These are phyloP conservation scores for Quercus lobata DNA, from an alignment of 331 rosid species.

Conservation along the genomic window DNA sequence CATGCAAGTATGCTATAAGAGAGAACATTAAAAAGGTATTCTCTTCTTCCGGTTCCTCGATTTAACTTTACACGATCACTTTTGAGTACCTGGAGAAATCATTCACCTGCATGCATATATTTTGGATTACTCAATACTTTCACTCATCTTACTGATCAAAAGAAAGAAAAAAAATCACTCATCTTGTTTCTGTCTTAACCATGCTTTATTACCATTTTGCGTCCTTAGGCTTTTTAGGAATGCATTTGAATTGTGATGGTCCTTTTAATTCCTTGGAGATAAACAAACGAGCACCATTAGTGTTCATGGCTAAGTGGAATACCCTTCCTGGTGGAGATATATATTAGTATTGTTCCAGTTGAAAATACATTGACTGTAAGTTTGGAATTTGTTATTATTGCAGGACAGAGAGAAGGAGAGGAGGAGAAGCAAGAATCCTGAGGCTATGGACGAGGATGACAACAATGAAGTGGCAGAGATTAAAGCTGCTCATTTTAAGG, in stretches of 20 bases:
- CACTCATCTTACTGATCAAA: neutral
- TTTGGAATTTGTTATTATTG: conserved; percentile 8
- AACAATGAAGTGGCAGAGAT: conserved; percentile 61
- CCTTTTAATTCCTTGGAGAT: neutral
- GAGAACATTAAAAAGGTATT: conserved; percentile 69
- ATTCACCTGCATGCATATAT: neutral
- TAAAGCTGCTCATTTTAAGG: conserved; percentile 63
- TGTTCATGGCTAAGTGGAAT: neutral
- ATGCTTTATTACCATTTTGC: neutral
- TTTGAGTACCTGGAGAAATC: neutral
- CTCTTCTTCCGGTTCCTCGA: neutral
- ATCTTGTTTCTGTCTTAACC: neutral
- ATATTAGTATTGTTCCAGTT: neutral
- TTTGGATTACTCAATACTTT: neutral
- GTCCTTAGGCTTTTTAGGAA: neutral
- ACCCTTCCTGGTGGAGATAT: neutral
- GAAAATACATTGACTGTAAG: neutral
- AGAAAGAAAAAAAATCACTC: too few relatives aligned
- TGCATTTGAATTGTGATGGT: neutral
- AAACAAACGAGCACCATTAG: neutral
- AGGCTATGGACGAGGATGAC: conserved; percentile 61
- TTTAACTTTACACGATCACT: neutral
- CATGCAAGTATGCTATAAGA: conserved; percentile 77
- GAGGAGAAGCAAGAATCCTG: conserved; percentile 54
- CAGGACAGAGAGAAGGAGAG: conserved; percentile 70